A percentile compares a stretch with the other conserved stretches of the same genome.
phyloP scores from a whole-genome alignment of 495 filamentous ascomycete species.

The Aspergillus haitiensis region DNA sequence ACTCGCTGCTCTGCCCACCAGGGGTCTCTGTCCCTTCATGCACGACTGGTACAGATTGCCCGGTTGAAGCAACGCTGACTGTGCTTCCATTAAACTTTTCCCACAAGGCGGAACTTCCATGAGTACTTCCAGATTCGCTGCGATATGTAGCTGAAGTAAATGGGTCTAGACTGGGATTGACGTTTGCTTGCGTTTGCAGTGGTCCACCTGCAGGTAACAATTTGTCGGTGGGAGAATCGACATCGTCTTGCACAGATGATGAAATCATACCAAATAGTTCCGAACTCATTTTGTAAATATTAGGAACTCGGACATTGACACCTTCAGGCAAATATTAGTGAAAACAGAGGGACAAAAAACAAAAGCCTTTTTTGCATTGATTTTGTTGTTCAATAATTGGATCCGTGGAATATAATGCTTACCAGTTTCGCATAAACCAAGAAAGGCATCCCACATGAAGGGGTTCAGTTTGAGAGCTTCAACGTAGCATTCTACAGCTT shows the following conservation, averaged over 20 bases:
- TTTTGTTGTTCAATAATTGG: neutral
- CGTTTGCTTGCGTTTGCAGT: constrained; percentile 47
- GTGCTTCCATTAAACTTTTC: constrained; percentile 58
- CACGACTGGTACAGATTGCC: constrained; percentile 29
- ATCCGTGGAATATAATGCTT: constrained; percentile 23
- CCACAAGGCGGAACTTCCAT: constrained; percentile 55
- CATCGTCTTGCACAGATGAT: constrained; percentile 38
- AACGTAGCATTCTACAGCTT: constrained; percentile 79
- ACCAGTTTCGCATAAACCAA: constrained; percentile 72
- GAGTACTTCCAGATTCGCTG: constrained; percentile 39
- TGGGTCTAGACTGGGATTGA: constrained; percentile 44
- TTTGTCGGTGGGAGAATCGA: constrained; percentile 40
- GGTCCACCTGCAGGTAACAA: constrained; percentile 35
- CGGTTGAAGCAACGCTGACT: constrained; percentile 37
- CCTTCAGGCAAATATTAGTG: constrained; percentile 54
- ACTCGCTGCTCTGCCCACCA: constrained; percentile 42
- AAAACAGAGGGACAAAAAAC: neutral
- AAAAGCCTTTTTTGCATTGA: neutral
- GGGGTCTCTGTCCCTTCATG: constrained; percentile 48
- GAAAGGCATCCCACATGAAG: constrained; percentile 98
- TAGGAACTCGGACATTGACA: constrained; percentile 69
- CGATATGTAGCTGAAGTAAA: constrained; percentile 48
- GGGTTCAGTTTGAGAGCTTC: constrained; percentile 87
- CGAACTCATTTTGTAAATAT: constrained; percentile 78
- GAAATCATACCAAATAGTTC: constrained; percentile 59